A percentile compares a stretch with the other conserved stretches of the same genome.
Conservation (phyloP, 768 basidiomycete genomes). For the Kwoniella heveanensis region DNA sequence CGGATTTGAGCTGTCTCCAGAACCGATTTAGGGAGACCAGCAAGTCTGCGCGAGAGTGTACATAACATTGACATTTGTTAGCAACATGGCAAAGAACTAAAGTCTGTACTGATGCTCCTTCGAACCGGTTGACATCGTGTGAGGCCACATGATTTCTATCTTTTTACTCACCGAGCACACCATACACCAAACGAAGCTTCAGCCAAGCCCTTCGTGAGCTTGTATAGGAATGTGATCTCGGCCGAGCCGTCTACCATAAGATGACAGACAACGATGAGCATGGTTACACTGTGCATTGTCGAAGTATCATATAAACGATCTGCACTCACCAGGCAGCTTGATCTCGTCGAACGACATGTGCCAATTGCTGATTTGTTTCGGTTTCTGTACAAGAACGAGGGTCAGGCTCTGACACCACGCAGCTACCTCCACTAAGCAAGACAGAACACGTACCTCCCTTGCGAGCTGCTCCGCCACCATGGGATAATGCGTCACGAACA, state of each 20-base stretch:
- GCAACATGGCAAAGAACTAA: too few species aligned
- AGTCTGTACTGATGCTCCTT: too few species aligned
- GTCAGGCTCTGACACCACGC: neutral
- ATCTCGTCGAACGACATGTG: conserved; percentile 85
- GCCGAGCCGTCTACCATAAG: conserved; percentile 65
- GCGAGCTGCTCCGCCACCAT: conserved; percentile 63
- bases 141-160: too few species aligned
- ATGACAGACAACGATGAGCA: too few species aligned
- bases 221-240: conserved; percentile 85
- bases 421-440: neutral
- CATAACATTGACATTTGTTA: too few species aligned
- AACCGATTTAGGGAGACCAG: conserved; percentile 73
- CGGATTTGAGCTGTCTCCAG: conserved; percentile 64
- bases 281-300: too few species aligned
- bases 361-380: conserved; percentile 62
- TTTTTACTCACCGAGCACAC: conserved; percentile 63
- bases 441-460: conserved; percentile 26
- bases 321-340: conserved; percentile 60
- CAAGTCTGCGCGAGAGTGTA: too few species aligned
- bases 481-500: conserved; percentile 97
- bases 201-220: conserved; percentile 70
- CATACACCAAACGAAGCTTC: conserved; percentile 86
- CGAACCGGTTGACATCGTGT: too few species aligned
- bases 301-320: too few species aligned
- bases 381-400: conserved; percentile 25